Evolutionary conservation across 2,329 filamentous ascomycete genomes (phyloP).

Genomic region (Basipetospora chlamydospora): DNA sequence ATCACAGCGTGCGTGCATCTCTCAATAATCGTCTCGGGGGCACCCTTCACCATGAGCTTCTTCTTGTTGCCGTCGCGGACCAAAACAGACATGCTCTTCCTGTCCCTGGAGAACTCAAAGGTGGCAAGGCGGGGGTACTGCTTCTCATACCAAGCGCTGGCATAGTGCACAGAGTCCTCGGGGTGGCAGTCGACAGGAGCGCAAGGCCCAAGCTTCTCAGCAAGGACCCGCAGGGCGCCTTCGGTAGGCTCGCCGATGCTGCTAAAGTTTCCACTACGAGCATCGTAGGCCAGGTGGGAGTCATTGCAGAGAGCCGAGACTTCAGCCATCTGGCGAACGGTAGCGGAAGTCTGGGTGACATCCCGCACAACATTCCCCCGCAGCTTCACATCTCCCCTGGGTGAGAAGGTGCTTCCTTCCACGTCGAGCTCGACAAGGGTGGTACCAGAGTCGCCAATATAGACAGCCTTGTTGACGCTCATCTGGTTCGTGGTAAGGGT

Average conservation of each 20-base stretch:
- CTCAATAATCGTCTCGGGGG: slow-evolving; percentile 86
- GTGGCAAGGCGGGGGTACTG: slow-evolving; percentile 64
- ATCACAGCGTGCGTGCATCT: slow-evolving; percentile 73
- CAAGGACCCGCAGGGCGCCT: slow-evolving; percentile 76
- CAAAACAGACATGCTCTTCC: slow-evolving; percentile 98
- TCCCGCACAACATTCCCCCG: slow-evolving; percentile 56
- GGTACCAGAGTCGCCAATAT: slow-evolving; percentile 58
- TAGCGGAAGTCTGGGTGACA: slow-evolving; percentile 56
- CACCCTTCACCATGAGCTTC: slow-evolving; percentile 88
- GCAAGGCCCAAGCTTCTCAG: slow-evolving; percentile 85
- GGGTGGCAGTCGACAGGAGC: slow-evolving; percentile 38
- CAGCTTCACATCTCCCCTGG: slow-evolving; percentile 57
- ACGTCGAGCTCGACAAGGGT: slow-evolving; percentile 77
- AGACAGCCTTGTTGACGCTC: slow-evolving; percentile 90
- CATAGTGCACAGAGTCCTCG: slow-evolving; percentile 60
- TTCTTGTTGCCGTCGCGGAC: slow-evolving; percentile 56
- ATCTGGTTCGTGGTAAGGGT: slow-evolving; percentile 98
- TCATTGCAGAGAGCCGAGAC: slow-evolving; percentile 78
- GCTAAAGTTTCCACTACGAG: slow-evolving; percentile 57
- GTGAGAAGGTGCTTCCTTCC: slow-evolving; percentile 84
- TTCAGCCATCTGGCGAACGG: slow-evolving; percentile 62
- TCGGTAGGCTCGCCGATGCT: slow-evolving; percentile 92
- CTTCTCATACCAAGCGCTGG: slow-evolving; percentile 74
- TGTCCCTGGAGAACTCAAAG: slow-evolving; percentile 92
- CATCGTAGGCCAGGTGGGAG: slow-evolving; percentile 67